Base-by-base conservation (phyloP, 2,329 filamentous ascomycete species). In the Paecilomyces formosus region DNA sequence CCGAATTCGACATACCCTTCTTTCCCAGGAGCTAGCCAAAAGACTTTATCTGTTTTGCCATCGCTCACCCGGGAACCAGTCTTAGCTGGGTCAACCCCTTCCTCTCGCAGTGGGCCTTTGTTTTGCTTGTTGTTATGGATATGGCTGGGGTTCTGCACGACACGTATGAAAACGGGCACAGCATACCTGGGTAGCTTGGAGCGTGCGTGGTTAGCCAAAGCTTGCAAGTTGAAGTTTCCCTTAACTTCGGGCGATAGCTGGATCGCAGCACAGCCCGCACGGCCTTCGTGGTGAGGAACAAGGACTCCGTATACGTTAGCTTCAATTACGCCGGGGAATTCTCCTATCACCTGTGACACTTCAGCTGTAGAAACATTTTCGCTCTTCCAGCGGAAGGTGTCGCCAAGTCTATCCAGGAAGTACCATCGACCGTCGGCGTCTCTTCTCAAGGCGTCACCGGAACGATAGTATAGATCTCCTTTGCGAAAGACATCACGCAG, bases 91-190 rank as follows among this genome's bases (percentile, higher is more conserved):
- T 89, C 82, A 13, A 89, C 81, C 0, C 87, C 88, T 62, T 89
- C 86, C 53, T 83, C 82, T 65, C 87, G 80, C 53, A 91, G 74
- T 0, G 85, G 85, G 1, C 86, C 82, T 70, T 92, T 92, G 68
- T 90, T 89, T 73, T 91, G 88, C 75, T 92, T 92, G 70, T 90
- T 88, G 65, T 91, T 92, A 5, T 86, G 82, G 35, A 72, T 76
- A 58, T 76, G 74, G 8, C 65, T 66, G 3, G 71, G 59, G 12
- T 67, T 70, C 26, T 80, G 74, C 22, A 88, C 80, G 18, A 90
- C 72, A 0, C 88, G 79, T 50, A 92, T 66, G 74, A 92, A 92
- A 1, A 91, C 74, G 0, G 89, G 89, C 1, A 92, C 87, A 0
- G 89, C 89, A 66, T 92, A 92, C 61, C 81, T 82, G 0, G 89